A percentile compares a stretch with the other conserved stretches of the same genome.
These are phyloP conservation scores for Diutina catenulata DNA, from an alignment of 1,139 yeast species.

Conservation along the genomic window DNA sequence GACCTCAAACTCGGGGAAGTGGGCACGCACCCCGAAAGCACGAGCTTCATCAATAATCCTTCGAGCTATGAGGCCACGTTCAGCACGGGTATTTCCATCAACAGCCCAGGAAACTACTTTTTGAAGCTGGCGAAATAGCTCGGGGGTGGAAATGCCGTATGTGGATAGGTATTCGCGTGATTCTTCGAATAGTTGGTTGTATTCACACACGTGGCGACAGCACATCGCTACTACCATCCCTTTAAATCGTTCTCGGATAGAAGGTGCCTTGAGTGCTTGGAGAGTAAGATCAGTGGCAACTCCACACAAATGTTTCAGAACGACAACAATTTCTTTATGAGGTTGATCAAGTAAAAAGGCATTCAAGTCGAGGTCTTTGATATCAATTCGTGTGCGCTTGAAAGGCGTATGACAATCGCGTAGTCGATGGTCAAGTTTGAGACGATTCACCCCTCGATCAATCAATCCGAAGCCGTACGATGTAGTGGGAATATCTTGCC, in stretches of 20 bases:
- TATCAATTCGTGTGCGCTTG: constrained; percentile 58
- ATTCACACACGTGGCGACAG: constrained; percentile 75
- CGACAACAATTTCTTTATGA: constrained; percentile 33
- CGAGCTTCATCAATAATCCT: constrained; percentile 52
- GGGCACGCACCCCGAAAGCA: constrained; percentile 30
- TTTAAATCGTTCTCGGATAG: constrained; percentile 14
- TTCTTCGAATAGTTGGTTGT: constrained; percentile 38
- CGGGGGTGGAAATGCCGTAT: constrained; percentile 19
- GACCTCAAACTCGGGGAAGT: constrained; percentile 23
- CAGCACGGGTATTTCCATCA: constrained; percentile 35
- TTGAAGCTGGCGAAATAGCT: constrained; percentile 42
- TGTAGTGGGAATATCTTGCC: background rate
- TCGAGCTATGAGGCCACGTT: constrained; percentile 56
- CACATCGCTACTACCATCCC: constrained; percentile 87
- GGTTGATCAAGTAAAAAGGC: constrained; percentile 22
- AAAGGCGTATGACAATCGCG: constrained; percentile 51
- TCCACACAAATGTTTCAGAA: constrained; percentile 87
- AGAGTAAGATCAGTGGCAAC: constrained; percentile 85
- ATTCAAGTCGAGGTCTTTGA: constrained; percentile 56
- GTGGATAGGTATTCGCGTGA: constrained; percentile 28
- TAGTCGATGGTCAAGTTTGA: constrained; percentile 49
- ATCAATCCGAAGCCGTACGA: constrained; percentile 42
- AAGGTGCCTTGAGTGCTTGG: constrained; percentile 32
- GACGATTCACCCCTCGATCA: constrained; percentile 67
- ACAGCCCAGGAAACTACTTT: constrained; percentile 85